Evolutionary conservation across 805 yeast species (phyloP).

Genomic region (Wickerhamiella siamensis): DNA sequence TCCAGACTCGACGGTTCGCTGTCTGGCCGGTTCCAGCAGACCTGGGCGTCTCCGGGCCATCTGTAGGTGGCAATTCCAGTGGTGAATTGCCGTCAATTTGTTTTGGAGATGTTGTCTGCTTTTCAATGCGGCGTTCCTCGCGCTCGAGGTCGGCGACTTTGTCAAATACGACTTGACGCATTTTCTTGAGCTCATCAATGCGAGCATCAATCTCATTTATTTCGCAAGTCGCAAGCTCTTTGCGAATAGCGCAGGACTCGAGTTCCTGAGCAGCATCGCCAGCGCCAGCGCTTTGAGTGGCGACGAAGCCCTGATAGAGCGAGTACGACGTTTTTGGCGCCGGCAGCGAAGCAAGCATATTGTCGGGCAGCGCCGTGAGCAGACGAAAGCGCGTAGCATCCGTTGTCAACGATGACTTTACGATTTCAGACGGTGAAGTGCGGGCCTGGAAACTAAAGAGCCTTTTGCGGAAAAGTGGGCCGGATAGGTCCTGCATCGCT

Average conservation of each 20-base stretch:
- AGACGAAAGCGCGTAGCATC: slow-evolving; percentile 34
- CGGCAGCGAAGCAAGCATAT: slow-evolving; percentile 43
- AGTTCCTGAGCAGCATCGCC: slow-evolving; percentile 31
- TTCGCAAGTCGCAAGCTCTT: slow-evolving; percentile 50
- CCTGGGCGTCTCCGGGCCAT: background rate
- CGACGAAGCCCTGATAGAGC: slow-evolving; percentile 56
- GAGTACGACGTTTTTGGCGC: slow-evolving; percentile 29
- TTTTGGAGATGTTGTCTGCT: slow-evolving; percentile 6
- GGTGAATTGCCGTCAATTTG: background rate
- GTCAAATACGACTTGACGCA: slow-evolving; percentile 42
- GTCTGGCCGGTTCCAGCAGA: background rate
- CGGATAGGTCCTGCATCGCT: slow-evolving; percentile 33
- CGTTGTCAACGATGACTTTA: slow-evolving; percentile 19
- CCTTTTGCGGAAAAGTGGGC: slow-evolving; percentile 30
- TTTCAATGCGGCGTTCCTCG: slow-evolving; percentile 43
- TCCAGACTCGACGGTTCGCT: background rate
- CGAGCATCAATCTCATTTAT: slow-evolving; percentile 48
- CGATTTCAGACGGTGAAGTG: slow-evolving; percentile 24
- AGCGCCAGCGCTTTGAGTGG: slow-evolving; percentile 26
- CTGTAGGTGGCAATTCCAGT: slow-evolving; percentile 3
- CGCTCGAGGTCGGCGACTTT: slow-evolving; percentile 47
- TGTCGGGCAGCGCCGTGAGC: slow-evolving; percentile 44
- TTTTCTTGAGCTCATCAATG: slow-evolving; percentile 35
- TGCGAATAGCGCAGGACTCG: slow-evolving; percentile 45
- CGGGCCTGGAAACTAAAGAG: slow-evolving; percentile 22